Evolutionary conservation across 495 filamentous ascomycete genomes (phyloP).

Genomic region (Trichocladium antarcticum): DNA sequence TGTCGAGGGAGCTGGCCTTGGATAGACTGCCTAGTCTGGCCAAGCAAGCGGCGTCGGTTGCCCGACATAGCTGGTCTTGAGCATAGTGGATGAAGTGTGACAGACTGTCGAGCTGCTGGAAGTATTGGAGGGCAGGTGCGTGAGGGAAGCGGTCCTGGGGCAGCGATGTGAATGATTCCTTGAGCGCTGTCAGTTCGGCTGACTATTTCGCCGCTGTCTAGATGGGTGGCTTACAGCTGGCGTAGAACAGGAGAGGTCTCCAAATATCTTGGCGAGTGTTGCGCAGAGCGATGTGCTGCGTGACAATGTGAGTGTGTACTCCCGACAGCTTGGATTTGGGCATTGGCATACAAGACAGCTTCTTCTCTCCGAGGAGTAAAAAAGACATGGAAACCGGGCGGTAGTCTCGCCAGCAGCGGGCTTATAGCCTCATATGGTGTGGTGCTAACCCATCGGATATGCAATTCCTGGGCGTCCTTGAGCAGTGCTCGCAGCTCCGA

Average conservation of each 20-base stretch:
- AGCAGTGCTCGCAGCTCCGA: constrained; percentile 53
- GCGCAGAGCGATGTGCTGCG: constrained; percentile 50
- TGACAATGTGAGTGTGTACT: not conserved
- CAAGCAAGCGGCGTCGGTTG: constrained; percentile 26
- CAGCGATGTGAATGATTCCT: constrained; percentile 59
- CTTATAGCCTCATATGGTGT: constrained; percentile 44
- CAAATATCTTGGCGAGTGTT: constrained; percentile 52
- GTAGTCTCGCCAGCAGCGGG: constrained; percentile 62
- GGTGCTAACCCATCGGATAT: constrained; percentile 66
- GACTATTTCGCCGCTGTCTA: not conserved
- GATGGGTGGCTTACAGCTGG: constrained; percentile 32
- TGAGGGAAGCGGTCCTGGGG: constrained; percentile 55
- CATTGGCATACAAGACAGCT: constrained; percentile 25
- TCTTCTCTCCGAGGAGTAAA: constrained; percentile 48
- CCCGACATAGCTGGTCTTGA: constrained; percentile 43
- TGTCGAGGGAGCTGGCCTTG: constrained; percentile 54
- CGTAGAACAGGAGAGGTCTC: constrained; percentile 42
- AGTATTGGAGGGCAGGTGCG: constrained; percentile 58
- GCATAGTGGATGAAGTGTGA: constrained; percentile 47
- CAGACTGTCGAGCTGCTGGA: constrained; percentile 48
- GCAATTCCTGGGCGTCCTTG: constrained; percentile 57
- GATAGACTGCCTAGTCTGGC: constrained; percentile 24
- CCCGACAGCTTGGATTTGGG: not conserved
- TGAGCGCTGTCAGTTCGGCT: constrained; percentile 1
- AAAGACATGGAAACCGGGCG: constrained; percentile 75